Evolutionary conservation across 305 asterid species (phyloP), one percentile per base, ranked within the genome.

Genomic region (Fraxinus angustifolia): DNA sequence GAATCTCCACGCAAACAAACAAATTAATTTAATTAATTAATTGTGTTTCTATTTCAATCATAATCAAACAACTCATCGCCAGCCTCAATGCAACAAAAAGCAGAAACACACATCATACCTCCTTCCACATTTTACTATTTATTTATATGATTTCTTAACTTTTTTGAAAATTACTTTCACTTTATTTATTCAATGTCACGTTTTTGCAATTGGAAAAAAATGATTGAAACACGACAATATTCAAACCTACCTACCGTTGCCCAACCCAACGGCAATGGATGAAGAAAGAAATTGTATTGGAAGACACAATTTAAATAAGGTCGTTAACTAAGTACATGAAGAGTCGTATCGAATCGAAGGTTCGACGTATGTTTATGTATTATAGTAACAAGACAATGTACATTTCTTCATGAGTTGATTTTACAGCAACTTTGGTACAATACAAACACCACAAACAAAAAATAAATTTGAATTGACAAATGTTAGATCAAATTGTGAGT

Each of bases 41-140:
- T 33, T 5, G 23, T 33, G 23, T 70, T 70, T 4, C 75, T 6
- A 16, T 33, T 31, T 26, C 23, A 70, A 33, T 70, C 75, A 33
- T 14, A 70, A 33, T 70, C 75, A 70, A 70, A 70, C 75, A 70
- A 70, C 75, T 33, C 75, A 70, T 16, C 16, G 23, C 45, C 75
- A 70, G 45, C 75, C 26, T 70, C 75, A 33, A 16, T 16, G 75
- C 75, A 70, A 70, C 45, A 70, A 70, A 70, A 70, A 70, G 75
- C 6, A 70, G 45, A 14, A 68, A 70, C 42, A 30, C 42, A 70
- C 45, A 70, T 70, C 6, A 70, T 70, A 31, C 12, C 45, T 6
- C 42, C 23, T 35, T 6, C 75, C 75, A 70, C 75, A 70, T 31
- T 10, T 65, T 65, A 26, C 34, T 58, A 10, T 23, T 23, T 65